These are phyloP conservation scores for Lasiodiplodia sp. DNA, from an alignment of 2,329 filamentous ascomycete species.

Conservation along the genomic window DNA sequence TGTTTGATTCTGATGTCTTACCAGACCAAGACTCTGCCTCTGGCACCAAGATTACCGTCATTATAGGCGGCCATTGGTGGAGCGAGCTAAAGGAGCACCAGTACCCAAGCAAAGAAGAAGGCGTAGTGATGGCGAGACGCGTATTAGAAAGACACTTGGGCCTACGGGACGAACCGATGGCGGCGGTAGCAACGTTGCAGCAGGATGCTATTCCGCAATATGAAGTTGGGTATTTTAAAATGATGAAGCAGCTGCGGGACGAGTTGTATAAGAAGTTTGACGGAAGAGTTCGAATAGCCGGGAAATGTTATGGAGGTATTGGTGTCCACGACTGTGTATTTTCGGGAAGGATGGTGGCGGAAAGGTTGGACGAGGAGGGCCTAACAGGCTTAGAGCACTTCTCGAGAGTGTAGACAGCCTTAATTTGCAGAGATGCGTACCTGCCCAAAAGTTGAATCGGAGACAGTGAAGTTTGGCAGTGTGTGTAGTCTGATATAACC, in stretches of 20 bases:
- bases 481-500: not conserved
- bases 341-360: not conserved
- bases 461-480: too few species aligned
- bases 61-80: conserved; percentile 96
- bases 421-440: too few species aligned
- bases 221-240: conserved; percentile 74
- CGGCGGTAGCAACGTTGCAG: conserved; percentile 66
- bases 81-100: conserved; percentile 46
- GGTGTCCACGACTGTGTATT: conserved; percentile 60
- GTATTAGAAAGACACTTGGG: conserved; percentile 77
- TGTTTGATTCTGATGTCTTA: conserved; percentile 82
- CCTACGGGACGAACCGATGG: conserved; percentile 68
- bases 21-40: conserved; percentile 61
- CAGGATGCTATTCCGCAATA: conserved; percentile 90
- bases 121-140: conserved; percentile 70
- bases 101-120: conserved; percentile 68
- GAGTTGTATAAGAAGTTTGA: conserved; percentile 64
- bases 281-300: conserved; percentile 69
- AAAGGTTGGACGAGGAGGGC: not conserved
- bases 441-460: not conserved
- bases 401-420: too few species aligned
- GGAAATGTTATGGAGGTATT: conserved; percentile 56
- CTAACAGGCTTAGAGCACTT: not conserved
- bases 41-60: conserved; percentile 89
- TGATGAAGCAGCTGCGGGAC: conserved; percentile 64